Percentiles rank a stretch among this genome's conserved stretches.
Conservation (phyloP, 768 basidiomycete species). For the Pleurotus tuoliensis region DNA sequence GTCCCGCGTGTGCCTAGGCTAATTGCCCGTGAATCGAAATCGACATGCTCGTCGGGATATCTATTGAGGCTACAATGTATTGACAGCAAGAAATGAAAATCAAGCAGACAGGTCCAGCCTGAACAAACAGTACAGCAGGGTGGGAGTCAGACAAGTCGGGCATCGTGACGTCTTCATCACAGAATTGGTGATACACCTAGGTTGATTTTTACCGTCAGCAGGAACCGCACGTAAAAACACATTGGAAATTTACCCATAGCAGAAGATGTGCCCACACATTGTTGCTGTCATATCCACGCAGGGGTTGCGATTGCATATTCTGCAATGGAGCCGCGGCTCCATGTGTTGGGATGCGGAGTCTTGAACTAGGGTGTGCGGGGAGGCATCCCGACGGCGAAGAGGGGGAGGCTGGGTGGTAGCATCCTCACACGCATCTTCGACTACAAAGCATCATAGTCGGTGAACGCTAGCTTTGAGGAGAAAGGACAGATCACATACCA, state of each 20-base stretch:
- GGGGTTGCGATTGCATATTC: slow-evolving; percentile 43
- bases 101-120: slow-evolving; percentile 35
- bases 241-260: slow-evolving; percentile 38
- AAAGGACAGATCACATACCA: too few species aligned
- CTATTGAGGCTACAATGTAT: too few species aligned
- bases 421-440: too few species aligned
- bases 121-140: slow-evolving; percentile 53
- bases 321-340: slow-evolving; percentile 37
- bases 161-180: slow-evolving; percentile 44
- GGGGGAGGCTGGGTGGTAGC: too few species aligned
- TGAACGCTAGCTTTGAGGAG: too few species aligned
- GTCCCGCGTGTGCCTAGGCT: too few species aligned
- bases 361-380: neutral
- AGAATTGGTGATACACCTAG: slow-evolving; percentile 44
- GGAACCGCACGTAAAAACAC: neutral
- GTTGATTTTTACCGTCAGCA: too few species aligned
- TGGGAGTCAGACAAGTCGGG: slow-evolving; percentile 48
- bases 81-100: neutral
- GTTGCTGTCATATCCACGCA: slow-evolving; percentile 54
- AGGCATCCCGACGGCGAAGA: too few species aligned
- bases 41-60: too few species aligned
- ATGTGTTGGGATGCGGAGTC: neutral
- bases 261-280: slow-evolving; percentile 64
- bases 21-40: too few species aligned
- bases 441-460: too few species aligned